Percentiles rank a stretch among this genome's conserved stretches.
Evolutionary conservation across 2,329 filamentous ascomycete species (phyloP).

Genomic region (Diaporthe sp.): DNA sequence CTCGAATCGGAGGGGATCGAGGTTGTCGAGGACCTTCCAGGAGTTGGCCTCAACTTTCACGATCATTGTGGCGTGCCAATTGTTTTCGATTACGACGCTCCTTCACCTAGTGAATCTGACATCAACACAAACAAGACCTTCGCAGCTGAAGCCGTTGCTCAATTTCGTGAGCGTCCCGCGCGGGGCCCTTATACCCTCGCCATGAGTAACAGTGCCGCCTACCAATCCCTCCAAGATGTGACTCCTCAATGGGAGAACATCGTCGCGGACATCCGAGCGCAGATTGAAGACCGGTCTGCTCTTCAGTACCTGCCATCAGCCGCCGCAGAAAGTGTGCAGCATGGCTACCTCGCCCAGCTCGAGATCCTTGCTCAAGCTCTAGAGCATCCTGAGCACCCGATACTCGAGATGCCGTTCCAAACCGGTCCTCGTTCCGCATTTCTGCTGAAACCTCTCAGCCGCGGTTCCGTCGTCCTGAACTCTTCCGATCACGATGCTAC

Average conservation of each 20-base stretch:
- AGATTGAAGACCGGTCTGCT: constrained; percentile 5
- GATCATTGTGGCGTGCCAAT: constrained; percentile 39
- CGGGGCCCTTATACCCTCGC: constrained; percentile 10
- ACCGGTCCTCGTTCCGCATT: not conserved
- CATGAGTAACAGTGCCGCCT: not conserved
- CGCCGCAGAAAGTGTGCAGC: not conserved
- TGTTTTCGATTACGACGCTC: not conserved
- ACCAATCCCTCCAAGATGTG: constrained; percentile 6
- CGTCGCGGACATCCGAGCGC: constrained; percentile 3
- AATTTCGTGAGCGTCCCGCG: constrained; percentile 15
- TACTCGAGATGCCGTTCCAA: not conserved
- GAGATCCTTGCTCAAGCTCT: constrained; percentile 1
- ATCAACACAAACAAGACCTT: constrained; percentile 3
- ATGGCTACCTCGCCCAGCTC: constrained; percentile 11
- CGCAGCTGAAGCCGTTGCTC: constrained; percentile 4
- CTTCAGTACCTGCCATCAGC: not conserved
- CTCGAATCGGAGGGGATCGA: constrained; percentile 45
- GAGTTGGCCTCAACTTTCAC: constrained; percentile 50
- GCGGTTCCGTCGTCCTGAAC: not conserved
- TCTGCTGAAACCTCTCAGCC: constrained; percentile 16
- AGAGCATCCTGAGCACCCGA: not conserved
- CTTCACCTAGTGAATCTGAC: not conserved
- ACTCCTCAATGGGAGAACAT: constrained; percentile 1
- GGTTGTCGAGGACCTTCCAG: constrained; percentile 46
- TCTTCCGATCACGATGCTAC: constrained; percentile 11